Conservation (phyloP, 495 filamentous ascomycete genomes). For the Usnea hakonensis region DNA sequence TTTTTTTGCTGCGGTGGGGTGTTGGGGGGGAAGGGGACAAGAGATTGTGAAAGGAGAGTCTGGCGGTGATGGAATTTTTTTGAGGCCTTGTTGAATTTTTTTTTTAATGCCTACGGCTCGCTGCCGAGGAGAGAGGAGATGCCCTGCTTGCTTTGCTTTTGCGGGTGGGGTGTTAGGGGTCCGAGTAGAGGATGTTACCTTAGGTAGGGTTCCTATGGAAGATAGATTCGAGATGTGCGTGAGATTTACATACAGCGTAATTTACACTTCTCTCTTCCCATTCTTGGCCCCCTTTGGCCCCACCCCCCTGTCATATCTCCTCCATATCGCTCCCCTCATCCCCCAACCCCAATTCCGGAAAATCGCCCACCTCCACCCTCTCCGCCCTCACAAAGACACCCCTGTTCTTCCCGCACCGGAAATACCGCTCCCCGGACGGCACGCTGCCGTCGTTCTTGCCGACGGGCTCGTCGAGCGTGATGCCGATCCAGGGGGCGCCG, state of each 20-base stretch:
- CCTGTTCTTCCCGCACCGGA: conserved; percentile 59
- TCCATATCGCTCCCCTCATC: conserved; percentile 74
- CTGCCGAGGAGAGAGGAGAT: too few relatives aligned
- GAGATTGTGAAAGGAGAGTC: too few relatives aligned
- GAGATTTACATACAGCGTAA: neutral
- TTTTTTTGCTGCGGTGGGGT: too few relatives aligned
- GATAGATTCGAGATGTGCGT: neutral
- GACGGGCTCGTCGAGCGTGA: conserved; percentile 76
- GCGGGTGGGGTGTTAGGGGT: too few relatives aligned
- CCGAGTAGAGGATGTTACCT: too few relatives aligned
- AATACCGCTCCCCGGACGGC: conserved; percentile 64
- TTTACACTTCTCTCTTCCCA: neutral
- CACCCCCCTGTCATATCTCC: conserved; percentile 55
- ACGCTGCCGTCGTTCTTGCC: conserved; percentile 89
- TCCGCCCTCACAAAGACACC: conserved; percentile 89
- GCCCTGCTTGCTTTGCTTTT: too few relatives aligned
- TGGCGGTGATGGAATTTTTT: too few relatives aligned
- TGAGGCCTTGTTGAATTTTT: too few relatives aligned
- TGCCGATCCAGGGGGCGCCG: conserved; percentile 73
- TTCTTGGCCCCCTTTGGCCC: neutral
- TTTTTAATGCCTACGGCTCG: too few relatives aligned
- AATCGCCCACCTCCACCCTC: conserved; percentile 83
- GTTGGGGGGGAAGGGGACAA: too few relatives aligned
- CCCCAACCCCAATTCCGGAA: conserved; percentile 49
- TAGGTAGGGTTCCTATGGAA: too few relatives aligned